phyloP scores from a whole-genome alignment of 164 flowering plant genomes.

The Litsea cubeba region DNA sequence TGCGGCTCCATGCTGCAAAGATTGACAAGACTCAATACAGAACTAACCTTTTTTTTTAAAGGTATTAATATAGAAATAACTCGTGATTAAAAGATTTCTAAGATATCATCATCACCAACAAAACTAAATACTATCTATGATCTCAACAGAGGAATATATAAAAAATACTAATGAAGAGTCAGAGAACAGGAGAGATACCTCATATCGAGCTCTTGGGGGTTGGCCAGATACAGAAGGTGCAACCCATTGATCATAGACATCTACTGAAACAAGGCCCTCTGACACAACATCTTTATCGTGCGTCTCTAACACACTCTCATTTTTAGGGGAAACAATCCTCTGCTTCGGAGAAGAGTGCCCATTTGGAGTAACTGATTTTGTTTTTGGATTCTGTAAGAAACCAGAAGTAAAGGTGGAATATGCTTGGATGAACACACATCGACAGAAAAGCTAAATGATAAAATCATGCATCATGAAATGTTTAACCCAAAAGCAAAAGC shows the following conservation, averaged over 20 bases:
- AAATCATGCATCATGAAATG: background rate
- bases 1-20: slow-evolving; percentile 89
- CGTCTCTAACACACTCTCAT: slow-evolving; percentile 54
- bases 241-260: slow-evolving; percentile 89
- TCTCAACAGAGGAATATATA: background rate
- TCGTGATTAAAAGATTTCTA: too few relatives aligned
- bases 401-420: slow-evolving; percentile 8
- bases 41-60: background rate
- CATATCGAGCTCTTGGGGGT: slow-evolving; percentile 88
- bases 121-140: background rate
- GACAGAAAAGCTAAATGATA: background rate
- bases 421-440: background rate
- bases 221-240: slow-evolving; percentile 77
- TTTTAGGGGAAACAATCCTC: slow-evolving; percentile 62
- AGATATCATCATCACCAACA: background rate
- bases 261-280: slow-evolving; percentile 67
- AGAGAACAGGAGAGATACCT: slow-evolving; percentile 41
- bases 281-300: slow-evolving; percentile 86
- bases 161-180: background rate
- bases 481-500: background rate
- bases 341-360: slow-evolving; percentile 60
- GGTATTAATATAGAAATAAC: background rate
- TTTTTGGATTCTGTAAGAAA: slow-evolving; percentile 44
- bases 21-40: background rate
- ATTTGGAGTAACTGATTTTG: slow-evolving; percentile 49